These are phyloP conservation scores for Coemansia brasiliensis DNA, from an alignment of 192 early-diverging fungal species.

Conservation along the genomic window DNA sequence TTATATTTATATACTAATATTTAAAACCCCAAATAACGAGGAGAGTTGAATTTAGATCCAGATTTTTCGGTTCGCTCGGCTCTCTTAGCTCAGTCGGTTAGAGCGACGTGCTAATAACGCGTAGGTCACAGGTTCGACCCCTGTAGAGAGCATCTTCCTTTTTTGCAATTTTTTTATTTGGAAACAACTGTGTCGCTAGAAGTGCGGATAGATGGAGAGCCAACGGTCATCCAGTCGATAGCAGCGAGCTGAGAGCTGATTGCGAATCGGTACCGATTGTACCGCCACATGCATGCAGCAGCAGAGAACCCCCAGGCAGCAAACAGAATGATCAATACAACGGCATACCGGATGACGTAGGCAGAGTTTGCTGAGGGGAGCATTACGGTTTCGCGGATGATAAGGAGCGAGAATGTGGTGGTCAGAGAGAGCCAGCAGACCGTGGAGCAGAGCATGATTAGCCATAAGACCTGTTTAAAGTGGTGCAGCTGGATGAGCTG, in stretches of 20 bases:
- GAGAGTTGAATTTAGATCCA: too few relatives aligned
- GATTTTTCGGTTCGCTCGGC: too few relatives aligned
- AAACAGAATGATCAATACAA: slow-evolving; percentile 1
- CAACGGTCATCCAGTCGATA: background rate
- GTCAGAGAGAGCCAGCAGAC: slow-evolving; percentile 23
- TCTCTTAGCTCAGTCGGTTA: slow-evolving; percentile 12
- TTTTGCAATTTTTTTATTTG: background rate
- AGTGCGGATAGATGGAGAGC: background rate
- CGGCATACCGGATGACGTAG: slow-evolving; percentile 3
- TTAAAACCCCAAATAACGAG: too few relatives aligned
- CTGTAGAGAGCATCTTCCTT: slow-evolving; percentile 9
- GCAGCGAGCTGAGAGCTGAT: slow-evolving; percentile 1
- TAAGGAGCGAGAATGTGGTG: slow-evolving; percentile 19
- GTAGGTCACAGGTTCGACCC: slow-evolving; percentile 8
- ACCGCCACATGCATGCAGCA: slow-evolving; percentile 15
- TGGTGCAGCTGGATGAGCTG: slow-evolving; percentile 21
- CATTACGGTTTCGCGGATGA: slow-evolving; percentile 14
- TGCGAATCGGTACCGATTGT: slow-evolving; percentile 13
- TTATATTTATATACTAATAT: too few relatives aligned
- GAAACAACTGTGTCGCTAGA: background rate
- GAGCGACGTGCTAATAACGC: slow-evolving; percentile 11
- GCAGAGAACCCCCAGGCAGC: slow-evolving; percentile 15
- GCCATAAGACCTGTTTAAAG: slow-evolving; percentile 20
- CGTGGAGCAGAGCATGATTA: slow-evolving; percentile 26
- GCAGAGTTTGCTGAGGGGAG: background rate